Base-by-base conservation (phyloP, 1,139 yeast species). In the Blastobotrys serpentis region DNA sequence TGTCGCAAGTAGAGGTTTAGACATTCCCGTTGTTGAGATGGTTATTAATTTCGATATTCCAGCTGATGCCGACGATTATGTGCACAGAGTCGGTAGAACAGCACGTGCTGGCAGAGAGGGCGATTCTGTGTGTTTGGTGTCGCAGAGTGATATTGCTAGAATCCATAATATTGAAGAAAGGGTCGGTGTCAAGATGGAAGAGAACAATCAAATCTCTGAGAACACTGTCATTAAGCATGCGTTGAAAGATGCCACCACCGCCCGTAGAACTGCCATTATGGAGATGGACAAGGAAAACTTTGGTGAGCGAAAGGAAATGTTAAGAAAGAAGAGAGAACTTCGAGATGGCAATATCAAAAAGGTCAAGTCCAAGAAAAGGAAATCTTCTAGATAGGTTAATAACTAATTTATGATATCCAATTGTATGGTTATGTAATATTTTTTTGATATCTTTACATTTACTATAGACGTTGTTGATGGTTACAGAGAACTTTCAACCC, bases 41-140 rank as follows among this genome's bases (percentile, higher is more conserved):
- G 98, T 94, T 34, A 71, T 94, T 29, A 92, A 94, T 64, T 92
- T 79, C 62, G 98, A 94, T 64, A 79, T 92, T 32, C 98, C 98
- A 3, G 89, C 95, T 3, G 97, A 92, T 65, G 90, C 98, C 0
- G 98, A 92, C 65, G 97, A 90, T 65, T 94, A 86, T 62, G 87
- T 92, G 50, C 99, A 92, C 70, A 76, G 99, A 66, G 96, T 90
- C n/a, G 99, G 99, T 76, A 88, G 99, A 81, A 92, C 98, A 16
- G 99, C 98, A n/a, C 86, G 99, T 77, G 98, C 98, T 2, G 98
- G 98, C 4, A 76, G 95, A 60, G 72, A 73, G 48, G 92, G 92
- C 64, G 82, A 77, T 55, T 73, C 84, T 16, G 66, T 84, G 2
- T 80, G 94, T 11, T 76, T 92, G 52, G 84, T 92, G 4, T 80